These are phyloP conservation scores for Sclerospora graminicola DNA, from an alignment of 352 stramenopile genomes.

Conservation along the genomic window DNA sequence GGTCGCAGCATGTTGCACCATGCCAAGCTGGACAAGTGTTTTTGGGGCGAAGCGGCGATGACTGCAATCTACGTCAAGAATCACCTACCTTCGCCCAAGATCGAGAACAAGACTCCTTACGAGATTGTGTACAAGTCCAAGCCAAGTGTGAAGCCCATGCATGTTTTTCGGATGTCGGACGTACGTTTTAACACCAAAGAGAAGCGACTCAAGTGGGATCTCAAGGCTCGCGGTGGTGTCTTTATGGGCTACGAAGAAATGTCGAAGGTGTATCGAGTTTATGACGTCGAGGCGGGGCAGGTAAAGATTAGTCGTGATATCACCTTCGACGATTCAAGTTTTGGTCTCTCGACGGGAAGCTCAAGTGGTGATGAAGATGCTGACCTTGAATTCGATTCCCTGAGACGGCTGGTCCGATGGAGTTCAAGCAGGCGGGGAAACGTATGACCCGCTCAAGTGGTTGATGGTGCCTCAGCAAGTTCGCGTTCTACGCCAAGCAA, in stretches of 20 bases:
- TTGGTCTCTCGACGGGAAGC: not conserved
- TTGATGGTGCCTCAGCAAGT: not conserved
- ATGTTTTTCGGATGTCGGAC: not conserved
- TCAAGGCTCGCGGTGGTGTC: not conserved
- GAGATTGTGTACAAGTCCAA: not conserved
- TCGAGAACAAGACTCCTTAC: not conserved
- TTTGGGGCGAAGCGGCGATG: not conserved
- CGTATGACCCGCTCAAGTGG: not conserved
- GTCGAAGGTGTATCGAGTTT: not conserved
- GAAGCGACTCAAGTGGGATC: not conserved
- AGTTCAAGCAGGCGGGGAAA: not conserved
- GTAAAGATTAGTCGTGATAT: not conserved
- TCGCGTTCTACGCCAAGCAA: too few relatives aligned
- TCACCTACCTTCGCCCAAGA: not conserved
- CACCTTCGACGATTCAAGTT: not conserved
- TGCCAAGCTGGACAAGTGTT: not conserved
- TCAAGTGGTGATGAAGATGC: not conserved
- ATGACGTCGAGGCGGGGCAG: slow-evolving; percentile 1
- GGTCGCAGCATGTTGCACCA: not conserved
- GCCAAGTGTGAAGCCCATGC: slow-evolving; percentile 1
- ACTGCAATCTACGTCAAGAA: not conserved
- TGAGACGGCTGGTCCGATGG: not conserved
- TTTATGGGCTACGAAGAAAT: slow-evolving; percentile 1
- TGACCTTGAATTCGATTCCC: not conserved
- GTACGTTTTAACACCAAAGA: not conserved